Conservation (phyloP, 2,329 filamentous ascomycete species). For the Colletotrichum caudatum region DNA sequence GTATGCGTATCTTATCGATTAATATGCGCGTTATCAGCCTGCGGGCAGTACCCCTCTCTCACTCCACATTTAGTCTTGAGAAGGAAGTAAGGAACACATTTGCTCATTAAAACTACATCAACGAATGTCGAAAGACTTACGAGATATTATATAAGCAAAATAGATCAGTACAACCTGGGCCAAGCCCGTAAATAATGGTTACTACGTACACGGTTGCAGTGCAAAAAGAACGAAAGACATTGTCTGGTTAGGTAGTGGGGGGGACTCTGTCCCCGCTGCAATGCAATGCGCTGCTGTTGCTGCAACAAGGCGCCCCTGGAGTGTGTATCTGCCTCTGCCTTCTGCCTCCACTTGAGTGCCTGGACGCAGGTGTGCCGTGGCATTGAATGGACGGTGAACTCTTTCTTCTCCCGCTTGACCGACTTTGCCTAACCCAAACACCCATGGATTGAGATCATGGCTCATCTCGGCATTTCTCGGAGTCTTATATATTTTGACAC, state of each 20-base stretch:
- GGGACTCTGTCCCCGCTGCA: neutral
- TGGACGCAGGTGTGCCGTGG: neutral
- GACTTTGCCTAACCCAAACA: neutral
- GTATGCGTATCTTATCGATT: neutral
- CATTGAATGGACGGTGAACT: constrained; percentile 3
- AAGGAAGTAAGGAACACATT: too few species aligned
- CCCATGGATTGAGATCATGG: neutral
- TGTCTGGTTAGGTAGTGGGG: neutral
- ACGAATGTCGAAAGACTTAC: neutral
- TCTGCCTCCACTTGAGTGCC: neutral
- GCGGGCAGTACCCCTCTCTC: neutral
- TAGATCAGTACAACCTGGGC: too few species aligned
- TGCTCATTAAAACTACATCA: too few species aligned
- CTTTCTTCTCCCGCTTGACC: neutral
- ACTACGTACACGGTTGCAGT: neutral
- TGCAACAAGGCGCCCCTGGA: neutral
- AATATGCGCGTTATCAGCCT: neutral
- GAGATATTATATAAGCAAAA: neutral
- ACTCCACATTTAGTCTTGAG: neutral
- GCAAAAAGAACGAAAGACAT: neutral
- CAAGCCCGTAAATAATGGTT: too few species aligned
- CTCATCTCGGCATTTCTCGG: neutral
- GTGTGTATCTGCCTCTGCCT: constrained; percentile 1
- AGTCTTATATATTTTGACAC: neutral
- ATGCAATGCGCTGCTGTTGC: neutral